Base-by-base conservation (phyloP, 495 filamentous ascomycete genomes). In the Xylaria grammica region DNA sequence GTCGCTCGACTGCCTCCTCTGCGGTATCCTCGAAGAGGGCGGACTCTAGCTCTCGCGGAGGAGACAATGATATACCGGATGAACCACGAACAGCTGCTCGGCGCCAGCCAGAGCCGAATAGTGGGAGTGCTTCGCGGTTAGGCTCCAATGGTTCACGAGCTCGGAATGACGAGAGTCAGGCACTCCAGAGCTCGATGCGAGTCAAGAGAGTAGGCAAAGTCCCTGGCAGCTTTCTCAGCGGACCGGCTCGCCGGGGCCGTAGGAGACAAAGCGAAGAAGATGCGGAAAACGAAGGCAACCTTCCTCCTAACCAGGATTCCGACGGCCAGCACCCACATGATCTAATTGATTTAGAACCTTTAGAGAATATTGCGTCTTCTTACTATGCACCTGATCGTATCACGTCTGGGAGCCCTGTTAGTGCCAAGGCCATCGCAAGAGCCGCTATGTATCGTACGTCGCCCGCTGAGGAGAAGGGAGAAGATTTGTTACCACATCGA, bases 241-340 rank as follows among this genome's bases (percentile, higher is more conserved):
- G 90, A 0, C 90, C 91, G 9, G 90, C 89, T 22, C 85, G 91
- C 61, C 80, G 91, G 65, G 90, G 90, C 15, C 84, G 89, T 63
- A 81, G 89, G 62, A 83, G 90, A 54, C 89, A 91, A 72, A 92
- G 89, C 64, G 90, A 93, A 44, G 91, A 93, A 46, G 88, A 90
- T 50, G 82, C 80, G 4, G 78, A 80, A 29, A 75, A 73, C 8
- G 75, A 78, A 24, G 71, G 71, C 26, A 76, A 78, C 3, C 73
- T 38, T 3, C 63, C 71, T 52, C 72, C 71, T 7, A 67, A 69
- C 55, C 75, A 78, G 40, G 79, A 83, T 8, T 63, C 68, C 7
- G 77, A 77, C 26, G 71, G 66, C 53, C 76, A 75, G 53, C 71
- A 75, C 46, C 70, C 60, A 54, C 70, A 60, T 54, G 67, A 68